Evolutionary conservation across 1,284 basidiomycete genomes (phyloP).

Genomic region (Ceratobasidium sp.): DNA sequence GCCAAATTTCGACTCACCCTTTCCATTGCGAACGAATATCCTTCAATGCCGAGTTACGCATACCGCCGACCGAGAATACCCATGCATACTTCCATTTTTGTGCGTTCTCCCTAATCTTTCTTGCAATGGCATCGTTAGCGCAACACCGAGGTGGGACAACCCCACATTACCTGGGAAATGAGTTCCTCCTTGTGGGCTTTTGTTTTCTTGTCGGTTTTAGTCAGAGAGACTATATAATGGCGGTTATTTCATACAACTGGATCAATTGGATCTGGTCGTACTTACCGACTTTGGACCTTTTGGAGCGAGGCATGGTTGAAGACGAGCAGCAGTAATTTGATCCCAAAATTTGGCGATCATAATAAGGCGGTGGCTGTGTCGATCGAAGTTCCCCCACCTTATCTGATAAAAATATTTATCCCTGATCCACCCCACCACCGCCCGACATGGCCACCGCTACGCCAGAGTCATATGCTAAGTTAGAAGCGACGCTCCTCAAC

Average conservation of each 20-base stretch:
- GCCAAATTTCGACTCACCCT: slow-evolving; percentile 63
- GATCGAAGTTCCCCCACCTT: slow-evolving; percentile 1
- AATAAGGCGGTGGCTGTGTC: slow-evolving; percentile 19
- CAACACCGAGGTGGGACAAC: neutral
- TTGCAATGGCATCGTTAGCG: slow-evolving; percentile 2
- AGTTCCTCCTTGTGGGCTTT: slow-evolving; percentile 80
- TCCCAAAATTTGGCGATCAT: slow-evolving; percentile 35
- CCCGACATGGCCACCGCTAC: slow-evolving; percentile 17
- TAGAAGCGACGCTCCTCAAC: slow-evolving; percentile 80
- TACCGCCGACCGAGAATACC: slow-evolving; percentile 92
- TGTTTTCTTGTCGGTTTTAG: slow-evolving; percentile 58
- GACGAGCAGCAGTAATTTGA: slow-evolving; percentile 15
- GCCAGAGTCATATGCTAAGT: slow-evolving; percentile 42
- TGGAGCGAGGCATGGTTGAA: slow-evolving; percentile 82
- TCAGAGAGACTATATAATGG: slow-evolving; percentile 39
- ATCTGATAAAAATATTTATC: slow-evolving; percentile 29
- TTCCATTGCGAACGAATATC: slow-evolving; percentile 94
- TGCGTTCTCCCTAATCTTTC: slow-evolving; percentile 72
- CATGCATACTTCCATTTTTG: slow-evolving; percentile 95
- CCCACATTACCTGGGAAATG: slow-evolving; percentile 70
- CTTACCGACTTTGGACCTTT: slow-evolving; percentile 81
- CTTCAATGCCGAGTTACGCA: slow-evolving; percentile 94
- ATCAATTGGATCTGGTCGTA: slow-evolving; percentile 40
- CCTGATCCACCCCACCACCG: slow-evolving; percentile 24
- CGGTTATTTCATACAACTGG: neutral